Percentiles rank a stretch among this genome's conserved stretches.
These are phyloP conservation scores for Didymella lethalis DNA, from an alignment of 2,329 filamentous ascomycete genomes.

Conservation along the genomic window DNA sequence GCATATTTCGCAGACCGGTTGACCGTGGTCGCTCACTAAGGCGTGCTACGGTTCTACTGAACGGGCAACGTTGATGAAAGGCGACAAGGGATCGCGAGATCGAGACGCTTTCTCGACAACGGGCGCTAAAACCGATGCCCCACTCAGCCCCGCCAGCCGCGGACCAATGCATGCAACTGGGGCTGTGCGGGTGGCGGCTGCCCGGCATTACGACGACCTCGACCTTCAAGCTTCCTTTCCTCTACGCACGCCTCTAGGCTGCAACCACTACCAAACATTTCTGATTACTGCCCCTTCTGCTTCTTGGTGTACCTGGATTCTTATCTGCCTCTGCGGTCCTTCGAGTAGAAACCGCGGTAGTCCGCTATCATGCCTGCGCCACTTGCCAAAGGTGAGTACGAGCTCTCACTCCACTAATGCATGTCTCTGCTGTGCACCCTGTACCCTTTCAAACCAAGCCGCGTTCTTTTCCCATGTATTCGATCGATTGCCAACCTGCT, in stretches of 20 bases:
- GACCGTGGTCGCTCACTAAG: too few relatives aligned
- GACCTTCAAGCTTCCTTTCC: conserved; percentile 7
- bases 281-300: neutral
- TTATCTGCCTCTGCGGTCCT: neutral
- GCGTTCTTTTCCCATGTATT: conserved; percentile 1
- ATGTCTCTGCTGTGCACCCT: conserved; percentile 33
- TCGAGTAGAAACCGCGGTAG: conserved; percentile 1
- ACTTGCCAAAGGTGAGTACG: conserved; percentile 51
- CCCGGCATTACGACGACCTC: conserved; percentile 21
- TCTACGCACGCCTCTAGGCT: conserved; percentile 18
- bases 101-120: neutral
- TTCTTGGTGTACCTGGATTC: neutral
- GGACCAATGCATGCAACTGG: conserved; percentile 7
- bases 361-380: conserved; percentile 48
- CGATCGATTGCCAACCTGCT: conserved; percentile 42
- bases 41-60: too few relatives aligned
- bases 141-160: neutral
- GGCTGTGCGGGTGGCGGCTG: conserved; percentile 28
- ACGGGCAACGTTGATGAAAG: too few relatives aligned
- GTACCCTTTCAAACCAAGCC: conserved; percentile 16
- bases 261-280: conserved; percentile 8
- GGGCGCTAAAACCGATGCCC: neutral
- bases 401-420: conserved; percentile 29
- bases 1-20: too few relatives aligned
- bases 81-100: too few relatives aligned